These are phyloP conservation scores for Passalora sequoiae DNA, from an alignment of 2,329 filamentous ascomycete genomes.

Conservation along the genomic window DNA sequence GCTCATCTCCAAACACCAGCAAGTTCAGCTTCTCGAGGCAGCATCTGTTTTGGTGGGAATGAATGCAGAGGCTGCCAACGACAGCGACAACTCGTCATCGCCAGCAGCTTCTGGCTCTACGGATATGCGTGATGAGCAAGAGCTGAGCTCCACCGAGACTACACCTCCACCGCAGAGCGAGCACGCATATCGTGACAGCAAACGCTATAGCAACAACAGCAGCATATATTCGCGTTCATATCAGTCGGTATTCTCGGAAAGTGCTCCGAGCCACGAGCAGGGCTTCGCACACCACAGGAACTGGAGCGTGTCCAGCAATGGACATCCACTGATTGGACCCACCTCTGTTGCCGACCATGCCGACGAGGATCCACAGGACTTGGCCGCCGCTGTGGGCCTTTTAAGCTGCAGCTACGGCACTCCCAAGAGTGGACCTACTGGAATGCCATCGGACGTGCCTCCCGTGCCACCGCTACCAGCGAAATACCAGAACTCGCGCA, in stretches of 20 bases:
- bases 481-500: constrained; percentile 57
- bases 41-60: constrained; percentile 94
- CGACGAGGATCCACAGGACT: constrained; percentile 76
- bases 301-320: constrained; percentile 63
- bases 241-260: constrained; percentile 63
- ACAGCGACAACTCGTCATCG: constrained; percentile 80
- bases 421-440: constrained; percentile 59
- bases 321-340: constrained; percentile 68
- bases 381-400: constrained; percentile 84
- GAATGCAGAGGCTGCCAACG: constrained; percentile 62
- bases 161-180: constrained; percentile 81
- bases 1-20: constrained; percentile 98
- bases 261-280: constrained; percentile 51
- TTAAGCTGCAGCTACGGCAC: constrained; percentile 89
- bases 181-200: constrained; percentile 44
- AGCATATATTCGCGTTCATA: constrained; percentile 66
- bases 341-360: constrained; percentile 56
- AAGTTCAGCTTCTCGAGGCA: constrained; percentile 94
- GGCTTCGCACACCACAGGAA: constrained; percentile 60
- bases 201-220: constrained; percentile 47
- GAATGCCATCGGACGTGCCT: constrained; percentile 67
- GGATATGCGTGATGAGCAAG: constrained; percentile 61
- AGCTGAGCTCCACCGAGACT: constrained; percentile 81
- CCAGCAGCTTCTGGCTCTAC: constrained; percentile 77
- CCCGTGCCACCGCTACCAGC: constrained; percentile 83